Conservation (phyloP, 2,329 filamentous ascomycete species). For the Alternaria consortialis region DNA sequence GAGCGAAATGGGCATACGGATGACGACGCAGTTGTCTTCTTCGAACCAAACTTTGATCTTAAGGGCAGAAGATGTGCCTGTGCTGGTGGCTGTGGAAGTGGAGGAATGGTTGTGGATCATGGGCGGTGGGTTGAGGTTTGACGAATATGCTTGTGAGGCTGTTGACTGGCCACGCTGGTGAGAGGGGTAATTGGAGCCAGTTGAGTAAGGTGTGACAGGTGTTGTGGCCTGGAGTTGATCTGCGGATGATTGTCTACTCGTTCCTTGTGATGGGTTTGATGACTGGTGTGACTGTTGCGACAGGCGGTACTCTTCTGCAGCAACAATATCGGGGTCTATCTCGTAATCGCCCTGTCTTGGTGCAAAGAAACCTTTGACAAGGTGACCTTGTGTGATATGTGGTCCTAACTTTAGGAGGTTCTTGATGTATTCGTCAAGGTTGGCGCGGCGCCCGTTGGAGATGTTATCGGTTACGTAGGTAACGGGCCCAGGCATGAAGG, state of each 20-base stretch:
- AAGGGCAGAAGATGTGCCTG: slow-evolving; percentile 57
- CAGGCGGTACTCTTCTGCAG: slow-evolving; percentile 75
- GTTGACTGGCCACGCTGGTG: slow-evolving; percentile 54
- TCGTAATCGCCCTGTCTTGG: slow-evolving; percentile 93
- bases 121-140: slow-evolving; percentile 43
- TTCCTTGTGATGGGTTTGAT: slow-evolving; percentile 48
- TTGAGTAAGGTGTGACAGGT: slow-evolving; percentile 48
- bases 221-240: slow-evolving; percentile 50
- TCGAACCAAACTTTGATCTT: slow-evolving; percentile 97
- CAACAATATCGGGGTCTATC: slow-evolving; percentile 74
- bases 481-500: slow-evolving; percentile 98
- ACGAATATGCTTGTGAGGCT: slow-evolving; percentile 41
- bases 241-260: slow-evolving; percentile 50
- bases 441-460: slow-evolving; percentile 89
- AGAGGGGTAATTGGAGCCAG: slow-evolving; percentile 50
- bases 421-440: slow-evolving; percentile 94
- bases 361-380: slow-evolving; percentile 91
- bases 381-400: slow-evolving; percentile 82
- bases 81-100: slow-evolving; percentile 45
- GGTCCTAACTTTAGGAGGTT: slow-evolving; percentile 83
- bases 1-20: slow-evolving; percentile 85
- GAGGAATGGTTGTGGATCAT: slow-evolving; percentile 52
- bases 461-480: slow-evolving; percentile 98
- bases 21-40: slow-evolving; percentile 83
- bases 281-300: slow-evolving; percentile 64